Evolutionary conservation across 2,329 filamentous ascomycete genomes (phyloP).

Genomic region (Pseudogymnoascus sp.): DNA sequence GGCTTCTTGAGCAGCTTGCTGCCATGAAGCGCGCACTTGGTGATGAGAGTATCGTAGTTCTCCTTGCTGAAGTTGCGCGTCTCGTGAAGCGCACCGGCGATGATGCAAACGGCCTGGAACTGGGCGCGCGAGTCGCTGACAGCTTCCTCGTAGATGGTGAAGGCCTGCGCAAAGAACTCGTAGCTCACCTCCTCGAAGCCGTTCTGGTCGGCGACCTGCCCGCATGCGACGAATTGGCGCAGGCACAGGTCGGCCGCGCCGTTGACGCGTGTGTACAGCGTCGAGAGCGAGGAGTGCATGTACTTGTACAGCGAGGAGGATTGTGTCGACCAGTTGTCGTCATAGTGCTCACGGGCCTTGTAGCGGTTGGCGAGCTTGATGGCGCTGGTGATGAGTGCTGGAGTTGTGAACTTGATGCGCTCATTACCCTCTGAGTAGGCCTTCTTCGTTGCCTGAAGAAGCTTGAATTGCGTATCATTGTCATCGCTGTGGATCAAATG

Average conservation of each 20-base stretch:
- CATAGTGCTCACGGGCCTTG: constrained; percentile 84
- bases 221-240: constrained; percentile 83
- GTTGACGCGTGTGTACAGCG: constrained; percentile 76
- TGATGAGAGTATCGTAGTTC: constrained; percentile 98
- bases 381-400: constrained; percentile 80
- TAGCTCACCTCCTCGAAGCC: constrained; percentile 95
- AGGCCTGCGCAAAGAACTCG: constrained; percentile 96
- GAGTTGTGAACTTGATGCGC: constrained; percentile 90
- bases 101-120: constrained; percentile 94
- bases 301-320: constrained; percentile 89
- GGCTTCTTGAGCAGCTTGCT: constrained; percentile 97
- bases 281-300: constrained; percentile 80
- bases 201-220: constrained; percentile 84
- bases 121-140: constrained; percentile 94
- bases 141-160: constrained; percentile 95
- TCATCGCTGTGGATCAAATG: constrained; percentile 77
- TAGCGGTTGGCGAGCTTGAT: constrained; percentile 83
- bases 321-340: constrained; percentile 65
- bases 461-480: constrained; percentile 90
- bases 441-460: constrained; percentile 80
- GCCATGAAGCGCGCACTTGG: constrained; percentile 91
- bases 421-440: constrained; percentile 89
- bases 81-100: constrained; percentile 81
- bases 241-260: constrained; percentile 82
- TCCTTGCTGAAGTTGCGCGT: constrained; percentile 89